phyloP scores from a whole-genome alignment of 1,284 basidiomycete species.

The Peniophora sp. region DNA sequence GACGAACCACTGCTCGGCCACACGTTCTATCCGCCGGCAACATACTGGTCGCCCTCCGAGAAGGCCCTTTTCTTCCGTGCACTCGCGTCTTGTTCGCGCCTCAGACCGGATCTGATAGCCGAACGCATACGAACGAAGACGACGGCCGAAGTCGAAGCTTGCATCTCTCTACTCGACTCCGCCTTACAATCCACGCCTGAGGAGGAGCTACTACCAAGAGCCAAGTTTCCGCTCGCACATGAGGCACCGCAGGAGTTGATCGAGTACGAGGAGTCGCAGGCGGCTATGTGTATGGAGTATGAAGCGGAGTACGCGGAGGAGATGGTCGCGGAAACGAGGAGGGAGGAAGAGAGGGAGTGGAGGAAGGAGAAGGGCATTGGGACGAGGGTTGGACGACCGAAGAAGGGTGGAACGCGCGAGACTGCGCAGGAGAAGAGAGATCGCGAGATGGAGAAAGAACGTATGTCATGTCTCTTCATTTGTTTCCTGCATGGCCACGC shows the following conservation, averaged over 20 bases:
- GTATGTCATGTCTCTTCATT: too few species aligned
- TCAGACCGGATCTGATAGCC: conserved; percentile 66
- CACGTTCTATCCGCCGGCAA: conserved; percentile 36
- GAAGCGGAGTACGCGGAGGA: conserved; percentile 14
- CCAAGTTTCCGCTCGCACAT: conserved; percentile 28
- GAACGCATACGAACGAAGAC: conserved; percentile 55
- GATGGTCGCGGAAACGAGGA: conserved; percentile 14
- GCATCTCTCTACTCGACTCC: conserved; percentile 44
- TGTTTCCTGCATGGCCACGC: too few species aligned
- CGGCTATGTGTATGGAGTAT: conserved; percentile 17
- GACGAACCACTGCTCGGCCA: conserved; percentile 13
- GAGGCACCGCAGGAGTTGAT: conserved; percentile 60
- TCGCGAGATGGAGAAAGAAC: neutral
- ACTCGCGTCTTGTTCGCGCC: conserved; percentile 52
- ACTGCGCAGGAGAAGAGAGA: conserved; percentile 3
- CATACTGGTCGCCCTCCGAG: conserved; percentile 59
- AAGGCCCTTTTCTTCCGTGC: conserved; percentile 66
- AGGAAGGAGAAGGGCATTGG: neutral
- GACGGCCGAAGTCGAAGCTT: conserved; percentile 50
- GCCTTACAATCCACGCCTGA: conserved; percentile 12
- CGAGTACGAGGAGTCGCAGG: conserved; percentile 49
- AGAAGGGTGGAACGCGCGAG: neutral
- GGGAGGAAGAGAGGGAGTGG: conserved; percentile 8
- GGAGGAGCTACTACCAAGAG: conserved; percentile 7
- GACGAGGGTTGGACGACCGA: neutral